Base-by-base conservation (phyloP, 2,329 filamentous ascomycete species). In the Ceratocystis huliohia region DNA sequence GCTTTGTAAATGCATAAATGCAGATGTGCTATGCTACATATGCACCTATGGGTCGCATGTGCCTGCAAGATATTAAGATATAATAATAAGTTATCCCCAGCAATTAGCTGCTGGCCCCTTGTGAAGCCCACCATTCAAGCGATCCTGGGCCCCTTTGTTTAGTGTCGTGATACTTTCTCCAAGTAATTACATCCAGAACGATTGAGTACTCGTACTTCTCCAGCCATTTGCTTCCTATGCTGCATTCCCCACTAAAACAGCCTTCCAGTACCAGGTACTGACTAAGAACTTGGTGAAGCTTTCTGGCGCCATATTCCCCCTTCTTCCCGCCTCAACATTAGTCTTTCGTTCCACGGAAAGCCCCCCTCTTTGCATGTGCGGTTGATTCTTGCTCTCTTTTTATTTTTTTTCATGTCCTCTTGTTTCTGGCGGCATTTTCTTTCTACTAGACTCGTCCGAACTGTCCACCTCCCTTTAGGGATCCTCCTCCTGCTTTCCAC, bases 191-290 rank as follows among this genome's bases (percentile, higher is more conserved):
- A 41, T 41, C 37, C 37, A 15, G 3, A 15, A 41, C 10, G 37
- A 41, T 41, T 41, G 15, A 41, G 37, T 41, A 41, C 15, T 17
- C 17, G 15, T 22, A 17, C 56, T 37, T 28, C 25, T 17, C 56
- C 56, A 59, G 56, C 56, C 56, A 37, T n/a, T 37, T 59, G 6
- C 56, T n/a, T 20, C 30, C 17, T 30, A 28, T 37, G 25, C 30
- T 59, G 15, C 56, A 33, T 30, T 41, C 56, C 33, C 56, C 56
- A 37, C 56, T 59, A 37, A 59, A 59, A 30, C 56, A 37, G 25
- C 56, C 28, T 3, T 20, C 22, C 22, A 22, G 48, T 20, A 53
- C 48, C 48, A 53, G 17, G 48, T 53, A n/a, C 22, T 22, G 48
- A 13, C 48, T 28, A 53, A 53, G 48, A 22, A 53, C 48, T 53